Evolutionary conservation across 176 grass and related monocot species (phyloP).

Genomic region (Musa itinerans): DNA sequence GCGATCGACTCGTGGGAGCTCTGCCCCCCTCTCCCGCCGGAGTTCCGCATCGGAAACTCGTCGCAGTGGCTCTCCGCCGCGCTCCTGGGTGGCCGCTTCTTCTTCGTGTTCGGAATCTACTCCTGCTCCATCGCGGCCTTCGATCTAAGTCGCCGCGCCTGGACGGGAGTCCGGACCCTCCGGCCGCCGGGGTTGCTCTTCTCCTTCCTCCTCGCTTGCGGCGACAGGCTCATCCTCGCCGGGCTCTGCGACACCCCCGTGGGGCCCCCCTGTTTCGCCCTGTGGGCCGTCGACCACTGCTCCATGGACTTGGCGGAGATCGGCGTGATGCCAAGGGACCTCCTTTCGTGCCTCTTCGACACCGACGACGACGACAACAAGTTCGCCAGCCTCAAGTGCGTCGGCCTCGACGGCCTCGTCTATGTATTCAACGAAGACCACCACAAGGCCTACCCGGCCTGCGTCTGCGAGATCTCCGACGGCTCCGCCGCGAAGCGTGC

Average conservation of each 20-base stretch:
- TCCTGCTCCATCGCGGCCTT: slow-evolving; percentile 40
- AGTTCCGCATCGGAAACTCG: slow-evolving; percentile 29
- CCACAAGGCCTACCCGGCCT: slow-evolving; percentile 39
- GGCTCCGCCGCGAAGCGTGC: background rate
- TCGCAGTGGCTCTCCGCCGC: slow-evolving; percentile 45
- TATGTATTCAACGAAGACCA: slow-evolving; percentile 46
- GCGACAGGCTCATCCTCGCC: slow-evolving; percentile 26
- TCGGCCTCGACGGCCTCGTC: slow-evolving; percentile 39
- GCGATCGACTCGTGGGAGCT: slow-evolving; percentile 16
- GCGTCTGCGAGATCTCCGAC: slow-evolving; percentile 33
- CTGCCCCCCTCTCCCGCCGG: slow-evolving; percentile 30
- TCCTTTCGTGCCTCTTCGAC: slow-evolving; percentile 22
- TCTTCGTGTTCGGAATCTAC: slow-evolving; percentile 39
- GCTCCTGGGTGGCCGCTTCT: slow-evolving; percentile 16
- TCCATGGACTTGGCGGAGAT: slow-evolving; percentile 15
- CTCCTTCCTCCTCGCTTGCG: slow-evolving; percentile 31
- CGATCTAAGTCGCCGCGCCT: slow-evolving; percentile 30
- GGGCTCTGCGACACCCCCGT: slow-evolving; percentile 14
- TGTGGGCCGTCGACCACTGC: slow-evolving; percentile 34
- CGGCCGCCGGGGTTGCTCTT: slow-evolving; percentile 28
- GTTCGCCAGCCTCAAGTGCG: slow-evolving; percentile 41
- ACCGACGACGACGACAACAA: slow-evolving; percentile 32
- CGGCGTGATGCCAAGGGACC: slow-evolving; percentile 31
- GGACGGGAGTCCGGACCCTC: slow-evolving; percentile 21
- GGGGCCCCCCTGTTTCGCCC: slow-evolving; percentile 7